Percentiles rank a stretch among this genome's conserved stretches.
These are phyloP conservation scores for Theobroma cacao DNA, from an alignment of 345 rosid genomes.

Conservation along the genomic window DNA sequence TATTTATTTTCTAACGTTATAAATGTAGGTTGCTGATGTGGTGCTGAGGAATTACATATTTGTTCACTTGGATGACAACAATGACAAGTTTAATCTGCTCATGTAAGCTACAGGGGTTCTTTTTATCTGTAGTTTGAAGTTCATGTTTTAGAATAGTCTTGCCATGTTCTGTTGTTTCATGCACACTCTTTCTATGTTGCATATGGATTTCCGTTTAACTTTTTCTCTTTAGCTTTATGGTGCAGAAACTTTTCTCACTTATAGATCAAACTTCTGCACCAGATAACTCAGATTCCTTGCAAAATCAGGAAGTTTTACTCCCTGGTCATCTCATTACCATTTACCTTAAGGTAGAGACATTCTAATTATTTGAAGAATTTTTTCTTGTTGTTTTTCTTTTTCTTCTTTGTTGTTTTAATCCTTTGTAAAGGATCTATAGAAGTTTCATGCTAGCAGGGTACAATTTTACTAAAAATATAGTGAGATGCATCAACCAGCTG, in stretches of 20 bases:
- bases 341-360: constrained; percentile 69
- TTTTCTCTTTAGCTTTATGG: constrained; percentile 64
- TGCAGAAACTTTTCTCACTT: constrained; percentile 96
- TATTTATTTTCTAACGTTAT: constrained; percentile 5
- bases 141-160: not conserved
- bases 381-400: not conserved
- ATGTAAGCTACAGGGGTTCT: constrained; percentile 46
- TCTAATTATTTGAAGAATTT: not conserved
- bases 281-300: constrained; percentile 92
- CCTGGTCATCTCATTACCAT: constrained; percentile 91
- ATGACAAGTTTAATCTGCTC: constrained; percentile 93
- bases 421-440: not conserved
- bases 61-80: constrained; percentile 73
- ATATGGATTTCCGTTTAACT: constrained; percentile 20
- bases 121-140: not conserved
- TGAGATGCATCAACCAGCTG: not conserved
- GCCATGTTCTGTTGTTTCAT: not conserved
- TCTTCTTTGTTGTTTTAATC: not conserved
- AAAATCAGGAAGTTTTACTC: constrained; percentile 92
- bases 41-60: constrained; percentile 66
- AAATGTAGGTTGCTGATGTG: constrained; percentile 69
- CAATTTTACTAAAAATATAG: not conserved
- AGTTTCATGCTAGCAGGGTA: not conserved
- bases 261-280: constrained; percentile 83
- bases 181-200: not conserved